A percentile compares a stretch with the other conserved stretches of the same genome.
Evolutionary conservation across 371 early-diverging fungal species (phyloP).

Genomic region (Parasitella parasitica): DNA sequence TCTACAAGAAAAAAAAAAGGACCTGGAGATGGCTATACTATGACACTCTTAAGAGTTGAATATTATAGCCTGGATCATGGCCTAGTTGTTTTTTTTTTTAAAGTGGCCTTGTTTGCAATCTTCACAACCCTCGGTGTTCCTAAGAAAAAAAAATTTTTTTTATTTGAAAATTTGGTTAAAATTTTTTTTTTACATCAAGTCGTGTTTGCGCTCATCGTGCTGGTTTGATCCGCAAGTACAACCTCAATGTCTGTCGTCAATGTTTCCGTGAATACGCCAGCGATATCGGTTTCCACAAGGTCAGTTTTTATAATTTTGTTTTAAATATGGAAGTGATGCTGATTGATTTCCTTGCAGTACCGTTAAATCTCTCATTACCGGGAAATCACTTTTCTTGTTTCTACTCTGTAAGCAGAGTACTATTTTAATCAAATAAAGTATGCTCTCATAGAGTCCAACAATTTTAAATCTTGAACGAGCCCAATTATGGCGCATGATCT

Average conservation of each 20-base stretch:
- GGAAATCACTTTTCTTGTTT: neutral
- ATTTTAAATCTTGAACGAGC: neutral
- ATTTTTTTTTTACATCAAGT: slow-evolving; percentile 44
- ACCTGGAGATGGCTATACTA: neutral
- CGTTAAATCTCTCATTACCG: slow-evolving; percentile 6
- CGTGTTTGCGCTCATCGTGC: slow-evolving; percentile 98
- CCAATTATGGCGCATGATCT: slow-evolving; percentile 4
- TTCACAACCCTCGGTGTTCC: no score
- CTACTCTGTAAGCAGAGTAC: neutral
- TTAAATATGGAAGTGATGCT: neutral
- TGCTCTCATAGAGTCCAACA: neutral
- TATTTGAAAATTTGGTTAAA: neutral
- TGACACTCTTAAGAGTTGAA: neutral
- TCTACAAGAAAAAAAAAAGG: neutral
- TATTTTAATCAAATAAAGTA: slow-evolving; percentile 1
- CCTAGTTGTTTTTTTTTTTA: neutral
- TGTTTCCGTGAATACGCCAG: slow-evolving; percentile 99
- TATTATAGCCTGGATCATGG: neutral
- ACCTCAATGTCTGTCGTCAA: slow-evolving; percentile 99
- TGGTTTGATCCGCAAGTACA: slow-evolving; percentile 99
- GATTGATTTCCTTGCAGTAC: neutral
- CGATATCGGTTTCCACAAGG: slow-evolving; percentile 86
- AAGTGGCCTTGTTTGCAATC: neutral
- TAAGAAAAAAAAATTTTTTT: neutral
- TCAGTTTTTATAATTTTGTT: neutral